Evolutionary conservation across 2,329 filamentous ascomycete genomes (phyloP).

Genomic region (Coniochaeta ligniaria): DNA sequence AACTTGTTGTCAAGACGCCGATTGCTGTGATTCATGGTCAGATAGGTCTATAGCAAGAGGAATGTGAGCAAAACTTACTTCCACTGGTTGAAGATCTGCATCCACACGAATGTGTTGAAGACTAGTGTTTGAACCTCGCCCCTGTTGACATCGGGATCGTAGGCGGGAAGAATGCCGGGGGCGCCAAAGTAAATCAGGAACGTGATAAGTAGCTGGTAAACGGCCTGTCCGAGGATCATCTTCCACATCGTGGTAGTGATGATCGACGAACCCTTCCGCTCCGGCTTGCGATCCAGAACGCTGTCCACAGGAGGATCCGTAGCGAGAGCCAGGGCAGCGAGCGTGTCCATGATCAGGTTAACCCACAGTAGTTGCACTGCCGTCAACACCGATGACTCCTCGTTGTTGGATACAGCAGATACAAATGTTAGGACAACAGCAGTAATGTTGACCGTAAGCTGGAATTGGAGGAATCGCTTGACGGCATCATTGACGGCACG

Average conservation of each 20-base stretch:
- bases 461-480: constrained; percentile 70
- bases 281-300: constrained; percentile 69
- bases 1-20: constrained; percentile 89
- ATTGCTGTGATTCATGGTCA: constrained; percentile 46
- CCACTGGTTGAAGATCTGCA: constrained; percentile 98
- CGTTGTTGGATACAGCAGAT: constrained; percentile 65
- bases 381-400: constrained; percentile 70
- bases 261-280: constrained; percentile 48
- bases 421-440: constrained; percentile 84
- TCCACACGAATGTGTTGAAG: constrained; percentile 99
- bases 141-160: constrained; percentile 28
- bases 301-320: constrained; percentile 83
- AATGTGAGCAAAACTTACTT: constrained; percentile 53
- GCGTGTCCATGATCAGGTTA: constrained; percentile 95
- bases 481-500: constrained; percentile 71
- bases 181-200: constrained; percentile 67
- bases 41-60: constrained; percentile 6
- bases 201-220: constrained; percentile 78
- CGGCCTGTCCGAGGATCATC: constrained; percentile 91
- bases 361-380: constrained; percentile 94
- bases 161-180: constrained; percentile 23
- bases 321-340: constrained; percentile 80
- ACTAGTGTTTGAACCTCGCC: constrained; percentile 69
- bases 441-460: constrained; percentile 85
- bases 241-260: constrained; percentile 97